These are phyloP conservation scores for Arthroderma uncinatum DNA, from an alignment of 2,329 filamentous ascomycete genomes.

Conservation along the genomic window DNA sequence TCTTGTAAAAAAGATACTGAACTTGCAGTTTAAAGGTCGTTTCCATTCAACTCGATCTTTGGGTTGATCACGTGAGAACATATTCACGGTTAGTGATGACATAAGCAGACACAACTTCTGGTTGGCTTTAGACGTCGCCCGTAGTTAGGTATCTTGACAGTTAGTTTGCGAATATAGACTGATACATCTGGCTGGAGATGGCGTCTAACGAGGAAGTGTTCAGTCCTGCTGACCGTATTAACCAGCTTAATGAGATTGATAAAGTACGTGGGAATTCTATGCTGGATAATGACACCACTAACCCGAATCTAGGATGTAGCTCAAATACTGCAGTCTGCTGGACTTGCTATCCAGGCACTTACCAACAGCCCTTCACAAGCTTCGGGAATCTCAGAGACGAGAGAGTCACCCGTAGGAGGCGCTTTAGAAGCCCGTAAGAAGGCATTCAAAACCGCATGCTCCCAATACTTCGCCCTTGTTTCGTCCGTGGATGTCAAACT, in stretches of 20 bases:
- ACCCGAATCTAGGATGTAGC: slow-evolving; percentile 36
- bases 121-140: background rate
- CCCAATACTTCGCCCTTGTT: slow-evolving; percentile 59
- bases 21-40: too few relatives aligned
- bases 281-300: background rate
- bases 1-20: background rate
- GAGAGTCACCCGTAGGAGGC: slow-evolving; percentile 19
- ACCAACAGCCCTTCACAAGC: slow-evolving; percentile 37
- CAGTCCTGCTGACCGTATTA: slow-evolving; percentile 64
- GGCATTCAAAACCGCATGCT: slow-evolving; percentile 45
- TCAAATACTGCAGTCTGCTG: slow-evolving; percentile 47
- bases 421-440: slow-evolving; percentile 46
- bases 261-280: slow-evolving; percentile 35
- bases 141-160: background rate
- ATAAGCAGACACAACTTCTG: too few relatives aligned
- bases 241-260: slow-evolving; percentile 70
- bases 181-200: background rate
- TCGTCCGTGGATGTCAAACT: slow-evolving; percentile 64
- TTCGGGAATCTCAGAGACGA: slow-evolving; percentile 18
- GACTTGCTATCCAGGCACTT: slow-evolving; percentile 53
- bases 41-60: background rate
- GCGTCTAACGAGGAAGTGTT: slow-evolving; percentile 31
- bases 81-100: background rate
- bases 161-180: background rate
- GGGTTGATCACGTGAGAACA: background rate